Evolutionary conservation across 306 rosid species (phyloP).

Genomic region (Clitoria ternatea): DNA sequence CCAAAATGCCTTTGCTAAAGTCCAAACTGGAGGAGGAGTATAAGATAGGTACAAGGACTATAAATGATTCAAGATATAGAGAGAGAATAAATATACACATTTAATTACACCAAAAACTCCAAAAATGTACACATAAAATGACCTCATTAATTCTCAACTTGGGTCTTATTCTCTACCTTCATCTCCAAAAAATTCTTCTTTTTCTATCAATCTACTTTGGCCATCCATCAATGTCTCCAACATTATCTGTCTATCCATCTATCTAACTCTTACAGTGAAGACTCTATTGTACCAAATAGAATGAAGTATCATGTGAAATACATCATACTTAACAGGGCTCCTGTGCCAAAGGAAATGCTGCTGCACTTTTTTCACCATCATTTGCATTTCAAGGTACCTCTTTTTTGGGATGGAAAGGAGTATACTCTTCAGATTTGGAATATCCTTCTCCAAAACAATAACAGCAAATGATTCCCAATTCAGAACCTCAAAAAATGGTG

Average conservation of each 20-base stretch:
- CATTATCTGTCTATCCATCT: conserved; percentile 24
- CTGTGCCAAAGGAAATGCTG: conserved; percentile 87
- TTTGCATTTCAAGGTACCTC: conserved; percentile 65
- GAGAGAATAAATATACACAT: background rate
- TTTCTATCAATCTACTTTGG: background rate
- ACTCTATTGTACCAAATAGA: conserved; percentile 83
- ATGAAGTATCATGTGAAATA: conserved; percentile 90
- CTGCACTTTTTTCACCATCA: conserved; percentile 72
- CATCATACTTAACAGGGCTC: conserved; percentile 74
- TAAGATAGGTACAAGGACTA: background rate
- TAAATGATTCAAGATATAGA: background rate
- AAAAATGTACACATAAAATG: conserved; percentile 4
- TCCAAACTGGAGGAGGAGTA: background rate
- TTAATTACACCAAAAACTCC: conserved; percentile 1
- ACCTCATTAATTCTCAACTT: background rate
- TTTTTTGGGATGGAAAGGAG: conserved; percentile 65
- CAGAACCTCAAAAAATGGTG: conserved; percentile 74
- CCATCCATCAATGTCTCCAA: background rate
- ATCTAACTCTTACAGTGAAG: conserved; percentile 39
- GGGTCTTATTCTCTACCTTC: background rate
- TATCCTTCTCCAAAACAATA: conserved; percentile 72
- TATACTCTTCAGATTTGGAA: conserved; percentile 73
- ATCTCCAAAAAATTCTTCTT: background rate
- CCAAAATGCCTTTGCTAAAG: background rate
- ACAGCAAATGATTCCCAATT: conserved; percentile 94